Conservation (phyloP, 1,284 basidiomycete genomes). For the Ustilago cynodontis region DNA sequence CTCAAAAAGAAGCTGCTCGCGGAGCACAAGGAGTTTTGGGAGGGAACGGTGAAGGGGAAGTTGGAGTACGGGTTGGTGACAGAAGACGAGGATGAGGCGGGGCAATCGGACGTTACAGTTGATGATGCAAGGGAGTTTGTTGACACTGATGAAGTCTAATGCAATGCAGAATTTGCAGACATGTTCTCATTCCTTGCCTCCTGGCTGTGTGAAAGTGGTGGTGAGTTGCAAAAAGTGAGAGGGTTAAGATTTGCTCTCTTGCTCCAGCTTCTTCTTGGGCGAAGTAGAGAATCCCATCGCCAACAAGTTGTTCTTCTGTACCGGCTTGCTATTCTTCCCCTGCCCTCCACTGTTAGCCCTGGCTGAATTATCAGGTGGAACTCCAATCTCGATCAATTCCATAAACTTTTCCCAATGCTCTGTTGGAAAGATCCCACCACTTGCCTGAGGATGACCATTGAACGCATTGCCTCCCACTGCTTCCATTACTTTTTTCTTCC, state of each 20-base stretch:
- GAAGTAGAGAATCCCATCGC: slow-evolving; percentile 45
- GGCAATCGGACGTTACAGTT: slow-evolving; percentile 36
- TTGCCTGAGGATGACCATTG: slow-evolving; percentile 57
- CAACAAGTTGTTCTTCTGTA: slow-evolving; percentile 43
- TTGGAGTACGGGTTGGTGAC: slow-evolving; percentile 42
- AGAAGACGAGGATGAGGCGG: slow-evolving; percentile 45
- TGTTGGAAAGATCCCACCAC: slow-evolving; percentile 58
- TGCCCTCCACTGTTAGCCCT: slow-evolving; percentile 1
- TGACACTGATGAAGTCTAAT: slow-evolving; percentile 38
- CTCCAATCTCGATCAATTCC: slow-evolving; percentile 60
- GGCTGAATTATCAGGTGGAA: slow-evolving; percentile 24
- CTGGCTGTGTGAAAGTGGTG: slow-evolving; percentile 6
- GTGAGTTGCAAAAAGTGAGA: background rate
- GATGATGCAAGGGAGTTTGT: slow-evolving; percentile 46
- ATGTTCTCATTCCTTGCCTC: too few species aligned
- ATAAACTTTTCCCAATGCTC: slow-evolving; percentile 45
- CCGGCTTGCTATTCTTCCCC: slow-evolving; percentile 22
- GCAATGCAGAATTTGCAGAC: background rate
- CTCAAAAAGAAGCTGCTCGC: slow-evolving; percentile 32
- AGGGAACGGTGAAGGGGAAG: slow-evolving; percentile 25
- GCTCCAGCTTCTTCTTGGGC: slow-evolving; percentile 24
- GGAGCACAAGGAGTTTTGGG: slow-evolving; percentile 40
- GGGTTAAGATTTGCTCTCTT: background rate
- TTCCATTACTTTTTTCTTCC: slow-evolving; percentile 20
- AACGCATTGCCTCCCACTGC: slow-evolving; percentile 42